phyloP scores from a whole-genome alignment of 345 rosid genomes.

The Acer campestre region DNA sequence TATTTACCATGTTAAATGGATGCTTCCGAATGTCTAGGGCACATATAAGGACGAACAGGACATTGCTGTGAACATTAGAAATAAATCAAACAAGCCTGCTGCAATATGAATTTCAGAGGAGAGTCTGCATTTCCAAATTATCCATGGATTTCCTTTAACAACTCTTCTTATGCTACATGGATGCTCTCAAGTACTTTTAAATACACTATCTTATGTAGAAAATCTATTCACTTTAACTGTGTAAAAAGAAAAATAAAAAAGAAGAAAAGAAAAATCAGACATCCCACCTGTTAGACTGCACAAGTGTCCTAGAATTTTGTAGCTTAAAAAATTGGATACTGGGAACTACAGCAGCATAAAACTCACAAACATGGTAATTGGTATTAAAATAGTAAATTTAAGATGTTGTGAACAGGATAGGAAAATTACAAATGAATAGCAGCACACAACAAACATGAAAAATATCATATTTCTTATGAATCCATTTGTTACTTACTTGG shows the following conservation, averaged over 20 bases:
- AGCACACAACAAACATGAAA: not conserved
- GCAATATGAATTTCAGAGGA: not conserved
- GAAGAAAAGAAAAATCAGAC: not conserved
- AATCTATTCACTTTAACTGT: not conserved
- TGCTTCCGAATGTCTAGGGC: not conserved
- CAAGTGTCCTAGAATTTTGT: not conserved
- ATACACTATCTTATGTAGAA: too few relatives aligned
- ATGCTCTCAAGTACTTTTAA: not conserved
- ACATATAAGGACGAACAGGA: not conserved
- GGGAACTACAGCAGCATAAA: not conserved
- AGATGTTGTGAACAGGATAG: not conserved
- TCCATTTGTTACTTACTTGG: constrained; percentile 51
- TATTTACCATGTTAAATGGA: not conserved
- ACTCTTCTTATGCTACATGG: not conserved
- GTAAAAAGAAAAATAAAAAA: not conserved
- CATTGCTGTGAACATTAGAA: not conserved
- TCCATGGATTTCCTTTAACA: not conserved
- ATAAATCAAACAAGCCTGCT: not conserved
- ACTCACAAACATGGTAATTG: too few relatives aligned
- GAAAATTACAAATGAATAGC: not conserved
- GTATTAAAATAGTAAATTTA: not conserved
- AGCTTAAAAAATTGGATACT: not conserved
- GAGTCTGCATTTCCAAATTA: too few relatives aligned
- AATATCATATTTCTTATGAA: not conserved
- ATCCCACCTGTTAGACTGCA: not conserved